A percentile compares a stretch with the other conserved stretches of the same genome.
These are phyloP conservation scores for Hygrophorus pudorinus DNA, from an alignment of 768 basidiomycete species.

Conservation along the genomic window DNA sequence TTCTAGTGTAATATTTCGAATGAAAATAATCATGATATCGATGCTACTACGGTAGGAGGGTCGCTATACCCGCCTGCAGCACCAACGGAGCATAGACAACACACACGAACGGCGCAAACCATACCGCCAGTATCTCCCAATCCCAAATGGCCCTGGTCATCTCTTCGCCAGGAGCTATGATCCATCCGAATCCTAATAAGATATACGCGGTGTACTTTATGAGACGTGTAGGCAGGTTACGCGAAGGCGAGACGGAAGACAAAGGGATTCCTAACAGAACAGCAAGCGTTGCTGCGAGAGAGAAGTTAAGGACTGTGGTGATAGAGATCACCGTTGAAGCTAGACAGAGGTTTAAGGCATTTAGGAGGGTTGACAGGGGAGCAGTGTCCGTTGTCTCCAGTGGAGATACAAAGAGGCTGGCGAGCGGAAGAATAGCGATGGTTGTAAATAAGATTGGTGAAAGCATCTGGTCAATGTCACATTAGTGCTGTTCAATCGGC, in stretches of 20 bases:
- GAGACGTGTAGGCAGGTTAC: slow-evolving; percentile 13
- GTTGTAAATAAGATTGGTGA: slow-evolving; percentile 19
- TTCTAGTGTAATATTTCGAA: not conserved
- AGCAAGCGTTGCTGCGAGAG: slow-evolving; percentile 68
- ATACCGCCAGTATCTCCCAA: slow-evolving; percentile 72
- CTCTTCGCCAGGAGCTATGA: slow-evolving; percentile 36
- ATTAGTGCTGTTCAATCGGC: slow-evolving; percentile 1
- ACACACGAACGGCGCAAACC: slow-evolving; percentile 79
- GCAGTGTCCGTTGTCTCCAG: slow-evolving; percentile 19
- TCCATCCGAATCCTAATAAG: slow-evolving; percentile 47
- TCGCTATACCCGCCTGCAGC: slow-evolving; percentile 58
- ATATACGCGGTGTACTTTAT: slow-evolving; percentile 30
- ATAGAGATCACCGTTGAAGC: slow-evolving; percentile 81
- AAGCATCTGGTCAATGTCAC: slow-evolving; percentile 11
- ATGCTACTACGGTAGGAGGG: slow-evolving; percentile 26
- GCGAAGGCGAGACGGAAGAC: slow-evolving; percentile 29
- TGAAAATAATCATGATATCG: slow-evolving; percentile 3
- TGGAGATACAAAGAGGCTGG: slow-evolving; percentile 20
- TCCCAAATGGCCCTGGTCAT: slow-evolving; percentile 51
- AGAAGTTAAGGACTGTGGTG: slow-evolving; percentile 86
- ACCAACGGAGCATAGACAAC: slow-evolving; percentile 69
- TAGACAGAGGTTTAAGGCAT: slow-evolving; percentile 70
- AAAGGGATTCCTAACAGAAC: slow-evolving; percentile 58
- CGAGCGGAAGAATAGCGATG: slow-evolving; percentile 22
- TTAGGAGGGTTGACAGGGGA: slow-evolving; percentile 42